phyloP scores from a whole-genome alignment of 1,139 yeast genomes.

The Hyphopichia fennica region DNA sequence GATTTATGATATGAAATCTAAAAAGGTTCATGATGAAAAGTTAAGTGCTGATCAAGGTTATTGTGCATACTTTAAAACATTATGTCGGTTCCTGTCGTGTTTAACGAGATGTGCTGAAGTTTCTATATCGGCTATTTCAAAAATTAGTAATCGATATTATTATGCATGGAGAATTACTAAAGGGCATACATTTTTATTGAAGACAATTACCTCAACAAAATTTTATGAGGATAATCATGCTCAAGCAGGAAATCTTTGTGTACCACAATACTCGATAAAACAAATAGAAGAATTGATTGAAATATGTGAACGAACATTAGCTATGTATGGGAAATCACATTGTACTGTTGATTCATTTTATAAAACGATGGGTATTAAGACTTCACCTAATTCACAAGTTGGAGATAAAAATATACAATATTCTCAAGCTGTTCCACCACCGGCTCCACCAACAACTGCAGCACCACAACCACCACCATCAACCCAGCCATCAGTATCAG shows the following conservation, averaged over 20 bases:
- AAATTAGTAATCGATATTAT: slow-evolving; percentile 45
- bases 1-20: slow-evolving; percentile 15
- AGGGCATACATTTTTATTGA: slow-evolving; percentile 36
- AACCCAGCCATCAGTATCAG: too few relatives aligned
- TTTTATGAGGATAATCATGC: slow-evolving; percentile 28
- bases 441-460: too few relatives aligned
- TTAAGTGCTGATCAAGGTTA: slow-evolving; percentile 18
- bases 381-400: background rate
- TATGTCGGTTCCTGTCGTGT: slow-evolving; percentile 30
- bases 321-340: slow-evolving; percentile 15
- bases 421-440: too few relatives aligned
- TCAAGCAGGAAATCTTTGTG: slow-evolving; percentile 9
- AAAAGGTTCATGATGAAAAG: slow-evolving; percentile 17
- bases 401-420: background rate
- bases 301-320: slow-evolving; percentile 26
- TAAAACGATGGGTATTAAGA: background rate
- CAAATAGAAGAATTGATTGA: slow-evolving; percentile 30
- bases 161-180: slow-evolving; percentile 49
- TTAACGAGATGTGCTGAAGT: slow-evolving; percentile 38
- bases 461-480: too few relatives aligned
- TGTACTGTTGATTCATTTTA: background rate
- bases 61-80: slow-evolving; percentile 17
- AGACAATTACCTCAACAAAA: slow-evolving; percentile 25
- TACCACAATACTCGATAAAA: slow-evolving; percentile 15
- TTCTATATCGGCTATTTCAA: slow-evolving; percentile 34